Conservation (phyloP, 2,329 filamentous ascomycete genomes). For the Pseudogymnoascus sp. region DNA sequence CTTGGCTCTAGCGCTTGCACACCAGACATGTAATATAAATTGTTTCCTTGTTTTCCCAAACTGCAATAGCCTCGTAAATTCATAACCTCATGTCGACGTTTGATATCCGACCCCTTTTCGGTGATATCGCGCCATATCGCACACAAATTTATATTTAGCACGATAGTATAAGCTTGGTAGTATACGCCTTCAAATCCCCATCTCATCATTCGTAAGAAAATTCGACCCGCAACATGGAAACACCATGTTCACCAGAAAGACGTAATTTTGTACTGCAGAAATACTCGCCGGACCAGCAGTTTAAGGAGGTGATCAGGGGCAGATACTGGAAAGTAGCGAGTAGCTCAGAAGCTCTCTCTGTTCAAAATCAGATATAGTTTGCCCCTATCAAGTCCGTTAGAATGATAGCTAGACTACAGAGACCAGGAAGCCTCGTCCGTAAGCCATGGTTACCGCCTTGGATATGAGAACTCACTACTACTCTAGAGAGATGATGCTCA, state of each 20-base stretch:
- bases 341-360: background rate
- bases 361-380: background rate
- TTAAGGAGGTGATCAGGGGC: background rate
- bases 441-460: background rate
- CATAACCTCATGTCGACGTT: background rate
- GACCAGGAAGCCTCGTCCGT: background rate
- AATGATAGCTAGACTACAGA: background rate
- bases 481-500: background rate
- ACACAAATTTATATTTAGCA: background rate
- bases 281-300: background rate
- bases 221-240: background rate
- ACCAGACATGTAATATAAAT: background rate
- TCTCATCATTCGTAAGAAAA: background rate
- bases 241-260: background rate
- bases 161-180: background rate
- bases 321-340: background rate
- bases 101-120: background rate
- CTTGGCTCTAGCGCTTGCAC: background rate
- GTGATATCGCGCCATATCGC: background rate
- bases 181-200: background rate
- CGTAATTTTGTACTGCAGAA: background rate
- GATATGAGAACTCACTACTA: background rate
- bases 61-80: background rate
- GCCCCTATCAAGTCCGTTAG: background rate
- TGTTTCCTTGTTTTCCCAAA: background rate